Evolutionary conservation across 192 early-diverging fungal species (phyloP).

Genomic region (Coemansia sp.): DNA sequence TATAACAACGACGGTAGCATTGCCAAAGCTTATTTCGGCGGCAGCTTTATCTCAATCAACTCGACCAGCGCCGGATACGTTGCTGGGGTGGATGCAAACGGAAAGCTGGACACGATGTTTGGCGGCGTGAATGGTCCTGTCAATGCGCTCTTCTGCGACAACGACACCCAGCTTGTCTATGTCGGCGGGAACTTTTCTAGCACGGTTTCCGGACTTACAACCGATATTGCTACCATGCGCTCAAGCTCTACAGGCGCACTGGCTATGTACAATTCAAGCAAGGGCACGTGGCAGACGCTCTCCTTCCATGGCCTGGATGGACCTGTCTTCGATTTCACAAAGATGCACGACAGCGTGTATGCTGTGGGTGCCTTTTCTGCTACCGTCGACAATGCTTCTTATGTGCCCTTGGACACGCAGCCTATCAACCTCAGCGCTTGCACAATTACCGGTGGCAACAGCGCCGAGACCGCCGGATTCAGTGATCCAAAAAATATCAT

Average conservation of each 20-base stretch:
- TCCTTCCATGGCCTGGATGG: slow-evolving; percentile 73
- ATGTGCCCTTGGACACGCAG: slow-evolving; percentile 52
- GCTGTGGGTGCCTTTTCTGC: slow-evolving; percentile 70
- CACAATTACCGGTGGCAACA: slow-evolving; percentile 59
- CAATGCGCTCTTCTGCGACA: slow-evolving; percentile 51
- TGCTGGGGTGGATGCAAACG: slow-evolving; percentile 25
- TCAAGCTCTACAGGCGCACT: slow-evolving; percentile 35
- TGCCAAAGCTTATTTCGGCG: slow-evolving; percentile 41
- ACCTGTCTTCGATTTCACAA: slow-evolving; percentile 61
- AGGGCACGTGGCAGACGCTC: slow-evolving; percentile 55
- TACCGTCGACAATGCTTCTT: slow-evolving; percentile 64
- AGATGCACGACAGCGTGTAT: slow-evolving; percentile 57
- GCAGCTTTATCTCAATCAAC: slow-evolving; percentile 39
- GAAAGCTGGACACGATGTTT: slow-evolving; percentile 32
- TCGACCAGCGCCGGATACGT: slow-evolving; percentile 35
- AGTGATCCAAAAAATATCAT: slow-evolving; percentile 55
- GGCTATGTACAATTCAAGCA: slow-evolving; percentile 29
- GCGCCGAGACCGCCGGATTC: slow-evolving; percentile 30
- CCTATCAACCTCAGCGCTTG: slow-evolving; percentile 53
- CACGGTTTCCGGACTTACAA: slow-evolving; percentile 21
- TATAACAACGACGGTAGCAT: slow-evolving; percentile 36
- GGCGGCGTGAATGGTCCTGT: slow-evolving; percentile 51
- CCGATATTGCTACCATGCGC: slow-evolving; percentile 28
- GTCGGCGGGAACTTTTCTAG: slow-evolving; percentile 56
- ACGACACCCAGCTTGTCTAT: slow-evolving; percentile 37